These are phyloP conservation scores for Colletotrichum plurivorum DNA, from an alignment of 2,329 filamentous ascomycete genomes.

Conservation along the genomic window DNA sequence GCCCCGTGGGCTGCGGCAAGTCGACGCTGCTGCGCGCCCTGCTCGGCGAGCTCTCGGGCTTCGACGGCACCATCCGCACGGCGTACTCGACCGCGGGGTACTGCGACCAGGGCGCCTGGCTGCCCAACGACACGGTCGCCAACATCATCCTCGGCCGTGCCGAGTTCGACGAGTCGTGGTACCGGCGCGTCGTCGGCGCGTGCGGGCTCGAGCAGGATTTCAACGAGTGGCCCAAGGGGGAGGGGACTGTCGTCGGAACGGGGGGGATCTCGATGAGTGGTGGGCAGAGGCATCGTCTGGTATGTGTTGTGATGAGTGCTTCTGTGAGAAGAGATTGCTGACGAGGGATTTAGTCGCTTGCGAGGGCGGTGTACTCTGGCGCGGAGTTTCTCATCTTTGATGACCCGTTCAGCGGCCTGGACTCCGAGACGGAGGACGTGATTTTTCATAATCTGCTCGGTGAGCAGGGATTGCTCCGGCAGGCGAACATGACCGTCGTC, in stretches of 20 bases:
- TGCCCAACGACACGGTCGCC: slow-evolving; percentile 47
- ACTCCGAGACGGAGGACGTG: not conserved
- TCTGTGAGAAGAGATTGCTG: too few relatives aligned
- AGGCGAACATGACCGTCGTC: not conserved
- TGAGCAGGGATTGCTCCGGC: not conserved
- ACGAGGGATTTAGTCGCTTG: slow-evolving; percentile 1
- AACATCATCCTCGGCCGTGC: slow-evolving; percentile 51
- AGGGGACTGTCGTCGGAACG: slow-evolving; percentile 50
- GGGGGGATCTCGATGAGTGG: slow-evolving; percentile 48
- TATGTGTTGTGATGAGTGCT: not conserved
- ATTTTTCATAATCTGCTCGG: slow-evolving; percentile 6
- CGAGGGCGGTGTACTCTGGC: slow-evolving; percentile 13
- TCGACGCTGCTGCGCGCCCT: slow-evolving; percentile 49
- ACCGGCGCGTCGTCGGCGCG: slow-evolving; percentile 49
- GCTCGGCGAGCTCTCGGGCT: slow-evolving; percentile 44
- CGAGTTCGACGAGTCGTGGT: slow-evolving; percentile 47
- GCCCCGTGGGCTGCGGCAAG: slow-evolving; percentile 54
- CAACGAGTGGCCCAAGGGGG: slow-evolving; percentile 46
- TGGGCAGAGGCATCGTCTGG: slow-evolving; percentile 30
- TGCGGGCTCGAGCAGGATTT: slow-evolving; percentile 52
- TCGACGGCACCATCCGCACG: slow-evolving; percentile 35
- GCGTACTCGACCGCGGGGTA: slow-evolving; percentile 41
- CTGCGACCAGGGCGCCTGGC: slow-evolving; percentile 47
- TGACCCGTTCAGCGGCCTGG: slow-evolving; percentile 19
- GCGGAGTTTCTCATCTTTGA: slow-evolving; percentile 2